Evolutionary conservation across 1,284 basidiomycete genomes (phyloP), one percentile per base, ranked within the genome.

Genomic region (Peniophora sp.): DNA sequence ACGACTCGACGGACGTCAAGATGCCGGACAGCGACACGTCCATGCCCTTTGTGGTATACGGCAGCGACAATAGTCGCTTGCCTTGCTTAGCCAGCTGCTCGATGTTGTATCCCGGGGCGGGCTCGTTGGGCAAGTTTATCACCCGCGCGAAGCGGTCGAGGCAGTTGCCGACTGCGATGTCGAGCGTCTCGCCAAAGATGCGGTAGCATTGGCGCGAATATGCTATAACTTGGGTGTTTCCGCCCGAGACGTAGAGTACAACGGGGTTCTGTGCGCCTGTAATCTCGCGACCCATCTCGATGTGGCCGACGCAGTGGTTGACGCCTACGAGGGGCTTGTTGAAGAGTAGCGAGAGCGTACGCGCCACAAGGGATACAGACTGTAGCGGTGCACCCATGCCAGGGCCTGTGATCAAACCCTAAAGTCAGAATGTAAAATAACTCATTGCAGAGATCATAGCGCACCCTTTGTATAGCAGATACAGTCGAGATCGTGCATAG

Each of bases 1-100:
- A 96, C 0, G 88, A 84, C 70, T 98, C 97, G 5, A 85, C 81
- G 2, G 91, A 85, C 9, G 90, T 88, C 39, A 99, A 72, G 51
- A 99, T 88, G 1, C 97, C 97, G 3, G 94, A 96, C 49, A 99
- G 75, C 56, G 92, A 92, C 54, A 99, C 74, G 65, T 99, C 97
- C 97, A 99, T 99, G 17, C 97, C 97, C 67, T 99, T 99, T 0
- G 96, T 99, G 0, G 95, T 80, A 65, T 99, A 99, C 3, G 97
- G 96, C 47, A 99, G 73, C 1, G 85, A 71, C 0, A 98, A 66
- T 1, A 99, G 70, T 34, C 85, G 81, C 58, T 75, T 84, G 22
- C 87, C 86, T 58, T 82, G 86, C 68, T 91, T 95, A 0, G 97
- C 96, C 64, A 91, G 87, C 64, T 92, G 88, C 65, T 99, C 97